Conservation (phyloP, 2,329 filamentous ascomycete genomes). For the Alternaria arbusti region DNA sequence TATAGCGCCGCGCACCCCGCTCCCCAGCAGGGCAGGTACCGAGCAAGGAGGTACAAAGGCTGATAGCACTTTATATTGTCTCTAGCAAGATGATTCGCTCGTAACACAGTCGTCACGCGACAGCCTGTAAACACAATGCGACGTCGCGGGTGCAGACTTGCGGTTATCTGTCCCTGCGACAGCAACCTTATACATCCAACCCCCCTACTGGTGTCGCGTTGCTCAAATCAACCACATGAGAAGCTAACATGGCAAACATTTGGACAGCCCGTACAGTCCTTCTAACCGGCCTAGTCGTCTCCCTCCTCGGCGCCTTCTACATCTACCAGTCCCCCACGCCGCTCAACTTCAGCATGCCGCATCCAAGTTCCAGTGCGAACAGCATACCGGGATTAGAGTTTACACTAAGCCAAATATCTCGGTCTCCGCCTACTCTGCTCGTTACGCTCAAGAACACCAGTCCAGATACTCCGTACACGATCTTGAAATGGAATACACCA, state of each 20-base stretch:
- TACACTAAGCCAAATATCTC: conserved; percentile 37
- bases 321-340: conserved; percentile 29
- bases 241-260: conserved; percentile 21
- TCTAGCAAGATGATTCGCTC: conserved; percentile 3
- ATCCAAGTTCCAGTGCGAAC: conserved; percentile 1
- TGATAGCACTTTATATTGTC: not conserved
- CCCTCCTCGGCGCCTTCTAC: conserved; percentile 39
- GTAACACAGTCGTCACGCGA: not conserved
- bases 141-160: not conserved
- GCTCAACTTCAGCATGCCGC: conserved; percentile 33
- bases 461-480: conserved; percentile 40
- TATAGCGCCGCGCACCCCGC: conserved; percentile 5
- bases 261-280: conserved; percentile 38
- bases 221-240: not conserved
- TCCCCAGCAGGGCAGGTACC: conserved; percentile 1
- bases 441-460: conserved; percentile 48
- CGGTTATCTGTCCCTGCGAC: not conserved
- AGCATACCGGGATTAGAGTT: conserved; percentile 38
- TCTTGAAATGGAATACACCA: conserved; percentile 51
- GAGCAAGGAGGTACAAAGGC: not conserved
- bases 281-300: conserved; percentile 32
- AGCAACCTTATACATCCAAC: not conserved
- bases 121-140: not conserved
- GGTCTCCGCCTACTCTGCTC: conserved; percentile 39
- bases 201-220: not conserved